These are phyloP conservation scores for Russula ochroleuca DNA, from an alignment of 768 basidiomycete genomes.

Conservation along the genomic window DNA sequence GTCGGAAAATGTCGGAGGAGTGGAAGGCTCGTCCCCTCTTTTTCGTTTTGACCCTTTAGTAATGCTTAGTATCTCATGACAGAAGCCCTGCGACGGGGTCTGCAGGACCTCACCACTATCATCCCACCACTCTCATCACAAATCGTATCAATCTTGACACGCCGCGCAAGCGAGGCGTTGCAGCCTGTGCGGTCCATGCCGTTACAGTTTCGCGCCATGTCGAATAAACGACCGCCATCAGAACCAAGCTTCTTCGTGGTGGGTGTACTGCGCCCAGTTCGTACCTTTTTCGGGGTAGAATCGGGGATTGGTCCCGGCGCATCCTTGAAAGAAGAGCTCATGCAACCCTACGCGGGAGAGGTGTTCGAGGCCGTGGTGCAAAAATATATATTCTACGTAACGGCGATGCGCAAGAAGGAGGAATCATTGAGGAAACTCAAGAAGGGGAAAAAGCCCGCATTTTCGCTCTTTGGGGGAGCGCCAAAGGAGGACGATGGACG, in stretches of 20 bases:
- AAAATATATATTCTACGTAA: slow-evolving; percentile 67
- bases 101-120: slow-evolving; percentile 48
- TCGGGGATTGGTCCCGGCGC: slow-evolving; percentile 55
- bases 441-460: slow-evolving; percentile 74
- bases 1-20: slow-evolving; percentile 33
- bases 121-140: slow-evolving; percentile 58
- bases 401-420: slow-evolving; percentile 87
- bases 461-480: slow-evolving; percentile 71
- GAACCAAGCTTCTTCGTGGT: slow-evolving; percentile 87
- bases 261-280: slow-evolving; percentile 75
- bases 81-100: slow-evolving; percentile 55
- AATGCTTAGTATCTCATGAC: slow-evolving; percentile 7
- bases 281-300: slow-evolving; percentile 65
- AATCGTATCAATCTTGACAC: slow-evolving; percentile 64
- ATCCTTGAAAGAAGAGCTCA: slow-evolving; percentile 50
- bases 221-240: slow-evolving; percentile 62
- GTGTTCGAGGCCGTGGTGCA: slow-evolving; percentile 71
- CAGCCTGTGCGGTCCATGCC: slow-evolving; percentile 84
- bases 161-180: slow-evolving; percentile 81
- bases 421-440: slow-evolving; percentile 83
- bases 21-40: slow-evolving; percentile 45
- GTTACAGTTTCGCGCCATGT: slow-evolving; percentile 84
- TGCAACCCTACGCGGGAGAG: slow-evolving; percentile 49
- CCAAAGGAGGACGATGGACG: slow-evolving; percentile 62
- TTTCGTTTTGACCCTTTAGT: neutral